Evolutionary conservation across 1,139 yeast genomes (phyloP), one percentile per base, ranked within the genome.

Genomic region (Sugiyamaella pinicola): DNA sequence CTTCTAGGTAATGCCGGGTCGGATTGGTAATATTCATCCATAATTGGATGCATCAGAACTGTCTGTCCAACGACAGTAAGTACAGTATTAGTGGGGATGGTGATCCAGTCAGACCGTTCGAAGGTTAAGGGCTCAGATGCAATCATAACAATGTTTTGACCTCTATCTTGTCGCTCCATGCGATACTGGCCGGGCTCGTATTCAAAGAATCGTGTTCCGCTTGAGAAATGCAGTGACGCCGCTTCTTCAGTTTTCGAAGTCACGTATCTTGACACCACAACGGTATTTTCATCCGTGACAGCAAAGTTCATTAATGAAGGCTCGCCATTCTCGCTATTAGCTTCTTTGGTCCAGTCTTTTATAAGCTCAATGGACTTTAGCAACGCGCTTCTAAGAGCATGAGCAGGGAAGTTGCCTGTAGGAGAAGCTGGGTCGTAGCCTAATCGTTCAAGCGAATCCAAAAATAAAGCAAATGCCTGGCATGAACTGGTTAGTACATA

Each of bases 51-150:
- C 75, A 93, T 74, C 51, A 93, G 74, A 7, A 93, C 95, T 1
- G 96, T 88, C 65, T 90, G 95, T 53, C 82, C 84, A 58, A 84
- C 84, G 55, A 93, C 84, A 0, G 96, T 87, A n/a, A 93, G 69
- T 2, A 85, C 73, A 1, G 97, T 86, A 69, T 93, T 93, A 2
- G 98, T 86, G 1, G 98, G 99, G 1, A 93, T 96, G 15, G 96
- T 85, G 55, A 93, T 87, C 99, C 99, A 93, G 71, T 93, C 99
- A 38, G 93, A 93, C 54, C 99, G 75, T 72, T 93, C 98, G 70
- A 93, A 93, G 0, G 99, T 93, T 55, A 93, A 76, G 0, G 99
- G 99, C 66, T 93, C 99, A 33, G 96, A 85, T 1, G 99, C 96
- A 42, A 93, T 89, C 83, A 93, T 87, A n/a, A 93, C 85, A 34